Percentiles rank a stretch among this genome's conserved stretches.
phyloP scores from a whole-genome alignment of 2,329 filamentous ascomycete genomes.

The Aspergillus thermomutatus region DNA sequence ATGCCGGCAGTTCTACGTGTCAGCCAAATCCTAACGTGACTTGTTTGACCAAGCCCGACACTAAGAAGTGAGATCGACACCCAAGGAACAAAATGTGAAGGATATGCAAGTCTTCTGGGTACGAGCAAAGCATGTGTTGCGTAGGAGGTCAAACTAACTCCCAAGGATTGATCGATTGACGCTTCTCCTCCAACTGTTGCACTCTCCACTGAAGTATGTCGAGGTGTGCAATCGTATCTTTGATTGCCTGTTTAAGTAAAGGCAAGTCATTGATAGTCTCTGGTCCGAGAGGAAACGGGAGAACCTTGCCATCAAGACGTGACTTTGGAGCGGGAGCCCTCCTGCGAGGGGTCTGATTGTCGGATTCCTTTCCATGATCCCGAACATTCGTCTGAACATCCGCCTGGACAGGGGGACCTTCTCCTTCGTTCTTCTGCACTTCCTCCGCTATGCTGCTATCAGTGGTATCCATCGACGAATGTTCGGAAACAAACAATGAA shows the following conservation, averaged over 20 bases:
- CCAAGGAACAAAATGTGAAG: not conserved
- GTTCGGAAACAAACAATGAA: not conserved
- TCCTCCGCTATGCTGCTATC: not conserved
- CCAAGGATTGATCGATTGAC: not conserved
- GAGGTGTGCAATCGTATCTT: conserved; percentile 1
- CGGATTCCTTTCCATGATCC: not conserved
- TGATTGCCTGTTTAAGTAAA: conserved; percentile 1
- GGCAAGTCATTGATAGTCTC: conserved; percentile 6
- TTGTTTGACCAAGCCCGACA: too few relatives aligned
- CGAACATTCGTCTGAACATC: not conserved
- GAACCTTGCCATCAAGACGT: conserved; percentile 2
- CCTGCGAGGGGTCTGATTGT: not conserved
- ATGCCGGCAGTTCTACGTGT: too few relatives aligned
- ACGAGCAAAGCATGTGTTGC: not conserved
- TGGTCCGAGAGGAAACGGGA: conserved; percentile 8
- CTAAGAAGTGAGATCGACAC: too few relatives aligned
- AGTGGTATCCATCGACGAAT: not conserved
- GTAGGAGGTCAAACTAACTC: not conserved
- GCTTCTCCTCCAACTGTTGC: not conserved
- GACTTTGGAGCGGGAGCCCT: not conserved
- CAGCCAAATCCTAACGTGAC: too few relatives aligned
- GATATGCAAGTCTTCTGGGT: not conserved
- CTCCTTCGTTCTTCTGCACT: not conserved
- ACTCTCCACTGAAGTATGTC: not conserved
- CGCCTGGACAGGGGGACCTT: not conserved